A percentile compares a stretch with the other conserved stretches of the same genome.
Conservation (phyloP, 345 rosid genomes). For the Balakata baccata region DNA sequence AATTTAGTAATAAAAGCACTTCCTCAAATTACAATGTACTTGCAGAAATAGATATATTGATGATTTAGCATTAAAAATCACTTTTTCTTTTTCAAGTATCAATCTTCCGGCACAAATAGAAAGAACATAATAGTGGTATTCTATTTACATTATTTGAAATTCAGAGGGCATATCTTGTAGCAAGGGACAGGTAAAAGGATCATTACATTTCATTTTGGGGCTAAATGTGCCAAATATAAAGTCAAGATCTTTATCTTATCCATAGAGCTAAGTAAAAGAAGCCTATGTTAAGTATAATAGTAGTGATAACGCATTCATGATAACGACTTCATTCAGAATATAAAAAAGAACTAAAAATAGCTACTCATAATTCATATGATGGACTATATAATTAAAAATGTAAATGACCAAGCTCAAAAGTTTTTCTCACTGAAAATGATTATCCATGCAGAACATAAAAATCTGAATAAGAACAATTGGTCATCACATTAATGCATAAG, state of each 20-base stretch:
- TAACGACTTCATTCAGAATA: not conserved
- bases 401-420: not conserved
- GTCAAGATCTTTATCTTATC: not conserved
- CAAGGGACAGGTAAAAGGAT: not conserved
- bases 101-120: not conserved
- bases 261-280: not conserved
- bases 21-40: not conserved
- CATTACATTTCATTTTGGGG: not conserved
- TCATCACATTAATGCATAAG: conserved; percentile 4
- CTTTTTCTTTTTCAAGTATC: not conserved
- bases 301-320: not conserved
- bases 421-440: not conserved
- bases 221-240: too few species aligned
- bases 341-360: not conserved
- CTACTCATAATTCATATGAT: not conserved
- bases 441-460: not conserved
- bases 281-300: not conserved
- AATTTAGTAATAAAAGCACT: too few species aligned
- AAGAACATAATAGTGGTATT: not conserved
- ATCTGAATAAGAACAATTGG: not conserved
- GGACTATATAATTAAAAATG: not conserved
- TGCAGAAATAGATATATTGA: not conserved
- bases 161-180: not conserved
- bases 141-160: not conserved
- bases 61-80: not conserved